Conservation (phyloP, 2,329 filamentous ascomycete genomes). For the Fusarium citri region DNA sequence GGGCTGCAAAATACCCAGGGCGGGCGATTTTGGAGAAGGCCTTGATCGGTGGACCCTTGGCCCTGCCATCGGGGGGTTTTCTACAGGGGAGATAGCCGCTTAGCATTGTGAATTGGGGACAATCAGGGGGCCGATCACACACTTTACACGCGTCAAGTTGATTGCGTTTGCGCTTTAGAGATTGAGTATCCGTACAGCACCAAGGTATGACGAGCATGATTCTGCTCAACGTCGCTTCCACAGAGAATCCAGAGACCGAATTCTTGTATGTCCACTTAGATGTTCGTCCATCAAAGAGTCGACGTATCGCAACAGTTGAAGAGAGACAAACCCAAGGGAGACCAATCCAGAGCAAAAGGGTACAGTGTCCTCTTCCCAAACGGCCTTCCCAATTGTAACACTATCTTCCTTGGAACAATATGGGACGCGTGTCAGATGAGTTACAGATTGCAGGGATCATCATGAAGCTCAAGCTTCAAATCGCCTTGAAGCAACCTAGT, state of each 20-base stretch:
- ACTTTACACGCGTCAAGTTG: slow-evolving; percentile 26
- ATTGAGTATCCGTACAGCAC: neutral
- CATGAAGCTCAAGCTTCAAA: neutral
- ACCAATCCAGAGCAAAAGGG: neutral
- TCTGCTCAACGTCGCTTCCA: neutral
- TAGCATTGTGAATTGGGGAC: slow-evolving; percentile 5
- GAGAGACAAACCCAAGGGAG: slow-evolving; percentile 25
- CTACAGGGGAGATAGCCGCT: slow-evolving; percentile 15
- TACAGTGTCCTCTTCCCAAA: slow-evolving; percentile 22
- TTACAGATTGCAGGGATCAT: slow-evolving; percentile 34
- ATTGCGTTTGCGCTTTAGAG: neutral
- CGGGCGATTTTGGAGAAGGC: slow-evolving; percentile 27
- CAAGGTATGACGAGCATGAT: neutral
- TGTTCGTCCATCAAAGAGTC: neutral
- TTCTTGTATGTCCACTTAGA: neutral
- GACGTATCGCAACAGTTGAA: neutral
- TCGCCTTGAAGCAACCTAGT: neutral
- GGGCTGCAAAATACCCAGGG: slow-evolving; percentile 21
- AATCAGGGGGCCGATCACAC: slow-evolving; percentile 31
- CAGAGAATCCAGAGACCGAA: neutral
- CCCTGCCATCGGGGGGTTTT: slow-evolving; percentile 15
- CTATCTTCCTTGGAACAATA: slow-evolving; percentile 33
- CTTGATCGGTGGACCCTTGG: slow-evolving; percentile 23
- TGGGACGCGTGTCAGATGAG: slow-evolving; percentile 44
- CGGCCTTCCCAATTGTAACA: slow-evolving; percentile 1